Percentiles rank a stretch among this genome's conserved stretches.
Evolutionary conservation across 2,329 filamentous ascomycete genomes (phyloP).

Genomic region (Ilyonectria mors-panacis): DNA sequence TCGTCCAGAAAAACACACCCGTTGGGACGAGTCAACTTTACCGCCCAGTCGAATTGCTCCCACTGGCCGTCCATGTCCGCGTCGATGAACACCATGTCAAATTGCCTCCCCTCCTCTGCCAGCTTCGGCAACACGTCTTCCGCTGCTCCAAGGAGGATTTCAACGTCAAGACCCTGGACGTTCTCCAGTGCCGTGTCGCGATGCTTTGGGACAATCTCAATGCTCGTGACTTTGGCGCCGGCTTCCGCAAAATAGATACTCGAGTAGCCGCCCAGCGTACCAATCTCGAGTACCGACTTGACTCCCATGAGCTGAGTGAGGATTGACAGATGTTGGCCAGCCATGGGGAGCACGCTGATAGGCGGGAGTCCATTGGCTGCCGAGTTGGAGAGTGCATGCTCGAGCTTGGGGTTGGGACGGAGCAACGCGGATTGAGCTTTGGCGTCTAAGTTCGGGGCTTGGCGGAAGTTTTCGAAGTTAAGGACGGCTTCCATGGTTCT

Average conservation of each 20-base stretch:
- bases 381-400: conserved; percentile 51
- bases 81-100: conserved; percentile 68
- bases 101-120: conserved; percentile 57
- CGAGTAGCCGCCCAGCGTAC: conserved; percentile 68
- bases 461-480: conserved; percentile 23
- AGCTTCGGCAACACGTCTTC: conserved; percentile 58
- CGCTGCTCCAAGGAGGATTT: conserved; percentile 61
- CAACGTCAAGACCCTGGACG: conserved; percentile 56
- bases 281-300: conserved; percentile 65
- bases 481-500: conserved; percentile 5
- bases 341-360: conserved; percentile 54
- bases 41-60: conserved; percentile 63
- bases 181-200: conserved; percentile 64
- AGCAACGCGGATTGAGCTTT: conserved; percentile 15
- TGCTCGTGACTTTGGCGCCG: conserved; percentile 58
- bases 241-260: conserved; percentile 65
- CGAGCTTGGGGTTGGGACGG: conserved; percentile 9
- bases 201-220: conserved; percentile 64
- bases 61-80: conserved; percentile 66
- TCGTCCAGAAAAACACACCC: conserved; percentile 66
- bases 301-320: conserved; percentile 54
- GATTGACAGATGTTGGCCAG: conserved; percentile 58
- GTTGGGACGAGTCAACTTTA: conserved; percentile 57
- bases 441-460: conserved; percentile 10
- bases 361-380: conserved; percentile 52